These are phyloP conservation scores for Hylodesmum podocarpum DNA, from an alignment of 306 rosid genomes.

Conservation along the genomic window DNA sequence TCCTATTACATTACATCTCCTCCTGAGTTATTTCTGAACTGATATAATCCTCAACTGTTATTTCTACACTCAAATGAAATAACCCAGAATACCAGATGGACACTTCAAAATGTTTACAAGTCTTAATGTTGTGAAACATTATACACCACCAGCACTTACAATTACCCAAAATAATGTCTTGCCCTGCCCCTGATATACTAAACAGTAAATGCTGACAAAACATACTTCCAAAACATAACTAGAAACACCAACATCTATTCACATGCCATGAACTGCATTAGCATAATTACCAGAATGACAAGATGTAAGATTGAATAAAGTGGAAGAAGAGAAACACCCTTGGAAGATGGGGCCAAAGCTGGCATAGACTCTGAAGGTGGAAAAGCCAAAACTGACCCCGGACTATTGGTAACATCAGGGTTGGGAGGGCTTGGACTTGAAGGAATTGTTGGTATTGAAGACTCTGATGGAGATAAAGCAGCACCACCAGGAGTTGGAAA, in stretches of 20 bases:
- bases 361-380: slow-evolving; percentile 39
- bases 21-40: background rate
- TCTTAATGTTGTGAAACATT: slow-evolving; percentile 16
- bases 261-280: slow-evolving; percentile 39
- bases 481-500: slow-evolving; percentile 42
- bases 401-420: slow-evolving; percentile 24
- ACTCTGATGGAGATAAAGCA: slow-evolving; percentile 44
- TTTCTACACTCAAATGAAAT: slow-evolving; percentile 1
- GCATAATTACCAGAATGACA: slow-evolving; percentile 27
- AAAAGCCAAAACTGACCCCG: slow-evolving; percentile 36
- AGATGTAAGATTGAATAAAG: slow-evolving; percentile 25
- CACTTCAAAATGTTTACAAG: slow-evolving; percentile 5
- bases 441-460: slow-evolving; percentile 48
- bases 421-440: slow-evolving; percentile 54
- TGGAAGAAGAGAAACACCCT: slow-evolving; percentile 25
- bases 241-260: slow-evolving; percentile 22
- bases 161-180: background rate
- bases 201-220: background rate
- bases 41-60: slow-evolving; percentile 7
- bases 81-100: background rate
- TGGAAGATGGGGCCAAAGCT: slow-evolving; percentile 41
- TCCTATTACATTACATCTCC: slow-evolving; percentile 6
- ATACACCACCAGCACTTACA: background rate
- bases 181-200: background rate
- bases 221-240: slow-evolving; percentile 17